Conservation (phyloP, 192 early-diverging fungal species). For the Backusella morwellensis region DNA sequence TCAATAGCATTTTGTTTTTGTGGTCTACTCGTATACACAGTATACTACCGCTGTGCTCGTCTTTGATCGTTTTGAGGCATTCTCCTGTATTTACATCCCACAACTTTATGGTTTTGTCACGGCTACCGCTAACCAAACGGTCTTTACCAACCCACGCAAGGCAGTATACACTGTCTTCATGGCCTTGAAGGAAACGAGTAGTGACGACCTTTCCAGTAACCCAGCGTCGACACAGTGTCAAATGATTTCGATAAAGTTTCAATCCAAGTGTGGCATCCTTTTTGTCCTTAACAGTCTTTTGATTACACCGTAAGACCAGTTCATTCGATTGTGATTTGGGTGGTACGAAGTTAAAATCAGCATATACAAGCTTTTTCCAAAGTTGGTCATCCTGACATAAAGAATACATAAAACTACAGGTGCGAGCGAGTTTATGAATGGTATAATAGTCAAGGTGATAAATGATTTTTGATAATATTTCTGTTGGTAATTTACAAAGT, state of each 20-base stretch:
- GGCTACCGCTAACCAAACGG: constrained; percentile 74
- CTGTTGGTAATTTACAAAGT: constrained; percentile 5
- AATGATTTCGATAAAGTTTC: constrained; percentile 68
- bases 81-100: constrained; percentile 72
- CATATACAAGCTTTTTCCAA: constrained; percentile 10
- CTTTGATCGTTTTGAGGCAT: constrained; percentile 50
- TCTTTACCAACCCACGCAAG: constrained; percentile 72
- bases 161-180: constrained; percentile 87
- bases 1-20: constrained; percentile 66
- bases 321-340: background rate
- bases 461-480: constrained; percentile 17
- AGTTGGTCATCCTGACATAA: constrained; percentile 17
- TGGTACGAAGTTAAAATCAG: constrained; percentile 13
- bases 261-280: background rate
- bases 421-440: constrained; percentile 12
- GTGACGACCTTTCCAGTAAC: constrained; percentile 27
- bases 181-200: constrained; percentile 67
- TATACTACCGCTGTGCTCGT: constrained; percentile 66
- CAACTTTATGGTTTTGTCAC: constrained; percentile 75
- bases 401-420: background rate
- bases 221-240: constrained; percentile 62
- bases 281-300: background rate
- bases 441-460: constrained; percentile 6
- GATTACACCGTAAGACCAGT: background rate
- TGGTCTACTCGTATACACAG: constrained; percentile 73